These are phyloP conservation scores for Phytophthora idaei DNA, from an alignment of 352 stramenopile species.

Conservation along the genomic window DNA sequence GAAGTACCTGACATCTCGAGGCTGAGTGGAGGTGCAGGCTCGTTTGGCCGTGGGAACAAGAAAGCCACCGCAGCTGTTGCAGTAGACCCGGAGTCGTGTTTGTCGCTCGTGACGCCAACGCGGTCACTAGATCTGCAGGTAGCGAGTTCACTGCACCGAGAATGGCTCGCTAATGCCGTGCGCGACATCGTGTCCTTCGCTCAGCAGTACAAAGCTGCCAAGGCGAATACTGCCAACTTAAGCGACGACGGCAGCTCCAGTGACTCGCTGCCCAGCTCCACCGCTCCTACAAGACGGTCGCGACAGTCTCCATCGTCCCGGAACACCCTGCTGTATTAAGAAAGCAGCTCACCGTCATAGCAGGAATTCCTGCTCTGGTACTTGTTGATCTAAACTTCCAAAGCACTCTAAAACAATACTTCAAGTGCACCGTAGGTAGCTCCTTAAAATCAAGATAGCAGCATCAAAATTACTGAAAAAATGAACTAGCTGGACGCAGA, in stretches of 20 bases:
- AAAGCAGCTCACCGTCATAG: not conserved
- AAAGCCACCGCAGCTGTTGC: slow-evolving; percentile 47
- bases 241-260: slow-evolving; percentile 18
- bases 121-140: slow-evolving; percentile 73
- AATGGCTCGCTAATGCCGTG: slow-evolving; percentile 78
- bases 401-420: too few relatives aligned
- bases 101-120: slow-evolving; percentile 58
- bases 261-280: slow-evolving; percentile 9
- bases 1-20: slow-evolving; percentile 26
- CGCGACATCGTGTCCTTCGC: slow-evolving; percentile 70
- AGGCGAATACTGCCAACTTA: slow-evolving; percentile 16
- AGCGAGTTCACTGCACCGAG: slow-evolving; percentile 66
- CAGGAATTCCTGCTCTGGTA: slow-evolving; percentile 3
- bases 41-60: slow-evolving; percentile 50
- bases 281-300: slow-evolving; percentile 5
- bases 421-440: not conserved
- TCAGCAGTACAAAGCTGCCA: slow-evolving; percentile 59
- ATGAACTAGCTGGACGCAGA: too few relatives aligned
- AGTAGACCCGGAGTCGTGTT: slow-evolving; percentile 49
- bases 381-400: too few relatives aligned
- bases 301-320: slow-evolving; percentile 15
- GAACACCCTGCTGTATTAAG: slow-evolving; percentile 27
- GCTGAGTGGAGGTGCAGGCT: not conserved
- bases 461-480: not conserved
- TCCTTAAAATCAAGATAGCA: slow-evolving; percentile 6